A percentile compares a stretch with the other conserved stretches of the same genome.
Conservation (phyloP, 1,139 yeast species). For the Geotrichum aggregatum region DNA sequence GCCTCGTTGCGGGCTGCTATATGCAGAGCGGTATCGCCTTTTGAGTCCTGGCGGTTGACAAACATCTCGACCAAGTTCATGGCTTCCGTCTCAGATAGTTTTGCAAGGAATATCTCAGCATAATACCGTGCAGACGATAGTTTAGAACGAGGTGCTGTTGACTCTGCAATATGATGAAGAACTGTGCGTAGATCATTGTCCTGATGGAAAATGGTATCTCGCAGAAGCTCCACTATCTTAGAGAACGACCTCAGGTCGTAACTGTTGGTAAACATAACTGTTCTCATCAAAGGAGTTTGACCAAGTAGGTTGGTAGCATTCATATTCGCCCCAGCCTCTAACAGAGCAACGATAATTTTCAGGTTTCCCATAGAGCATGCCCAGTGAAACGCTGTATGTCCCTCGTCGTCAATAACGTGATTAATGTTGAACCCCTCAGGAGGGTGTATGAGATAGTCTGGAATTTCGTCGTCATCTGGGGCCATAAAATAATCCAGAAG, state of each 20-base stretch:
- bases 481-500: slow-evolving; percentile 58
- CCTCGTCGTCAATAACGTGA: slow-evolving; percentile 88
- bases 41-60: slow-evolving; percentile 70
- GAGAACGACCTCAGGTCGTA: slow-evolving; percentile 74
- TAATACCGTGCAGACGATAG: slow-evolving; percentile 77
- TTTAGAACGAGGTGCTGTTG: slow-evolving; percentile 56
- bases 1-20: slow-evolving; percentile 74
- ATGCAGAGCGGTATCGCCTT: slow-evolving; percentile 87
- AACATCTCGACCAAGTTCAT: slow-evolving; percentile 50
- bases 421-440: slow-evolving; percentile 80
- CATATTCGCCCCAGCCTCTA: slow-evolving; percentile 73
- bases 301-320: slow-evolving; percentile 70
- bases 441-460: slow-evolving; percentile 66
- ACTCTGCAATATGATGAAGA: slow-evolving; percentile 73
- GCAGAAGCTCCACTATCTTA: slow-evolving; percentile 62
- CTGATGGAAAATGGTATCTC: slow-evolving; percentile 58
- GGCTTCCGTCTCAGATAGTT: slow-evolving; percentile 58
- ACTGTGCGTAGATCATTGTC: slow-evolving; percentile 68
- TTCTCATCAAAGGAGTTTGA: slow-evolving; percentile 77
- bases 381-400: slow-evolving; percentile 96
- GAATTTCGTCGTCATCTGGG: slow-evolving; percentile 69
- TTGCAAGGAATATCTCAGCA: slow-evolving; percentile 69
- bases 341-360: slow-evolving; percentile 62
- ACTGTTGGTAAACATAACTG: slow-evolving; percentile 83
- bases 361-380: slow-evolving; percentile 88